Conservation (phyloP, 2,329 filamentous ascomycete species). For the Dendryphion nanum region DNA sequence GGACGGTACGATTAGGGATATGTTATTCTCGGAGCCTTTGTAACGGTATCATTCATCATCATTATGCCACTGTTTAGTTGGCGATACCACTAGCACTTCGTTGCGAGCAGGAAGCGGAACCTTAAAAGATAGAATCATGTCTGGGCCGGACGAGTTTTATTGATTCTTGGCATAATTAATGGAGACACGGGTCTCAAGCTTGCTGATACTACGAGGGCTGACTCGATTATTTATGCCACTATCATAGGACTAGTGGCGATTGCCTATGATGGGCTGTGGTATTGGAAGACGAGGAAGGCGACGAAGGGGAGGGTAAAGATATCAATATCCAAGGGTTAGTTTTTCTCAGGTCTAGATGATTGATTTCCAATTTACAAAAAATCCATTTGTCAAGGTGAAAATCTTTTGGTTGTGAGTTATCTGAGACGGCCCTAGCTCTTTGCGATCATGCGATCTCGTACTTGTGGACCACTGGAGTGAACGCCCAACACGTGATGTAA, state of each 20-base stretch:
- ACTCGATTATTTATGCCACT: not conserved
- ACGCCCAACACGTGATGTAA: too few species aligned
- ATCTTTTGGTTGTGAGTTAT: too few species aligned
- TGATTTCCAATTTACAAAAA: too few species aligned
- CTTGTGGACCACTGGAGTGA: too few species aligned
- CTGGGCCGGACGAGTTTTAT: constrained; percentile 50
- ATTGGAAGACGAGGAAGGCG: not conserved
- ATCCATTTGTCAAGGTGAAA: too few species aligned
- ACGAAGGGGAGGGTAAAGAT: not conserved
- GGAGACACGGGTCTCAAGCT: constrained; percentile 50
- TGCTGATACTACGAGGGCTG: constrained; percentile 5
- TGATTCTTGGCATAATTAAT: constrained; percentile 52
- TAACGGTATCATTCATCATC: constrained; percentile 49
- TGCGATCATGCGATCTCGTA: too few species aligned
- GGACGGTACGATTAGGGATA: too few species aligned
- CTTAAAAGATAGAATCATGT: constrained; percentile 47
- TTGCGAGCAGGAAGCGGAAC: constrained; percentile 41
- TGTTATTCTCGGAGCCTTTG: constrained; percentile 47
- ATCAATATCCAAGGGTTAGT: too few species aligned
- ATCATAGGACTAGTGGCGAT: not conserved
- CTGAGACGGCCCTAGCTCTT: too few species aligned
- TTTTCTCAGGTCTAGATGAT: too few species aligned
- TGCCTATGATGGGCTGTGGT: not conserved
- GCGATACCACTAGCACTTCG: constrained; percentile 50
- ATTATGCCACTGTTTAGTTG: constrained; percentile 52